These are phyloP conservation scores for Smallanthus sonchifolius DNA, from an alignment of 129 eudicot genomes.

Conservation along the genomic window DNA sequence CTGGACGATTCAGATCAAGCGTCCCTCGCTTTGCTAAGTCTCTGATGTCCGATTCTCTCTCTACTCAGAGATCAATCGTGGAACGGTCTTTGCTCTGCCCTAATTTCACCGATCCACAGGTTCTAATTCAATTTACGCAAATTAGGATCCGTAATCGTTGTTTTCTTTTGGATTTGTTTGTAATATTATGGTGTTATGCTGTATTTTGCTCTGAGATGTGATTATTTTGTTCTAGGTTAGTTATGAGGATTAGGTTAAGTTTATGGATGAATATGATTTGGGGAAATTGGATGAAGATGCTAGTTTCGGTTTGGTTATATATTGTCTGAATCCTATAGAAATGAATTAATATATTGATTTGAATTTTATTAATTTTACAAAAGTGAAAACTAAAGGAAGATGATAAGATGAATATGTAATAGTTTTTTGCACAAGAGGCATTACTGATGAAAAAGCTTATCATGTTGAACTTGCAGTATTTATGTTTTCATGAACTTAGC, in stretches of 20 bases:
- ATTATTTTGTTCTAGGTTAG: not conserved
- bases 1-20: constrained; percentile 56
- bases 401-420: not conserved
- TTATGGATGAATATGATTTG: not conserved
- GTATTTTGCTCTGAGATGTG: not conserved
- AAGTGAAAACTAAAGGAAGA: not conserved
- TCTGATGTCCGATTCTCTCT: constrained; percentile 38
- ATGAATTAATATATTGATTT: not conserved
- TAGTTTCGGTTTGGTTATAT: not conserved
- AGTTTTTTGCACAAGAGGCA: not conserved
- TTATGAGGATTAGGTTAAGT: not conserved
- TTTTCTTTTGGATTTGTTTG: not conserved
- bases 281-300: not conserved
- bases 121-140: not conserved
- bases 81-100: constrained; percentile 35
- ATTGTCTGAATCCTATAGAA: not conserved
- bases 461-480: not conserved
- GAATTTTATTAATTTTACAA: not conserved
- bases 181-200: not conserved
- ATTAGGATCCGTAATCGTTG: not conserved
- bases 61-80: constrained; percentile 35
- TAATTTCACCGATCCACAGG: constrained; percentile 43
- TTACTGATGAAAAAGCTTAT: not conserved
- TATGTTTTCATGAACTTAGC: not conserved
- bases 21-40: constrained; percentile 46